Conservation (phyloP, 2,329 filamentous ascomycete species). For the Pestalotiopsis sp. region DNA sequence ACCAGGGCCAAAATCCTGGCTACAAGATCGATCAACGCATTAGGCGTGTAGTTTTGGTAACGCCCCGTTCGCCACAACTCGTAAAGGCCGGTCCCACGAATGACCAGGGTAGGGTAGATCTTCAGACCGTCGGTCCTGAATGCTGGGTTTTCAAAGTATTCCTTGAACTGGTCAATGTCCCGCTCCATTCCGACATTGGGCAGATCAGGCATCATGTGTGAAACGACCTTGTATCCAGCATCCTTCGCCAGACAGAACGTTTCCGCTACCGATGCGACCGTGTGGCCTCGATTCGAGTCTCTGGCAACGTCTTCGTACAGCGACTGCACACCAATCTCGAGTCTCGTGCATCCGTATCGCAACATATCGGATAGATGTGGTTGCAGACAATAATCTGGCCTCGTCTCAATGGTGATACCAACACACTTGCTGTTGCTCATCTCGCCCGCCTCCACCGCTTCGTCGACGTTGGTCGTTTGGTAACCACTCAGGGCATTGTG, state of each 20-base stretch:
- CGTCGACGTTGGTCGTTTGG: slow-evolving; percentile 90
- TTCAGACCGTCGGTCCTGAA: slow-evolving; percentile 97
- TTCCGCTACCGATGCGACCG: slow-evolving; percentile 90
- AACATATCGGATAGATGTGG: slow-evolving; percentile 96
- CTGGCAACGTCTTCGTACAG: slow-evolving; percentile 98
- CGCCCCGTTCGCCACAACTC: slow-evolving; percentile 96
- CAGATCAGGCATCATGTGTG: slow-evolving; percentile 99
- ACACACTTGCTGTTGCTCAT: slow-evolving; percentile 98
- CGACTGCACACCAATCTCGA: slow-evolving; percentile 95
- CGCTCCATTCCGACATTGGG: slow-evolving; percentile 99
- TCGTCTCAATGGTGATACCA: slow-evolving; percentile 96
- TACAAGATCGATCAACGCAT: slow-evolving; percentile 92
- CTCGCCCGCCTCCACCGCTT: slow-evolving; percentile 90
- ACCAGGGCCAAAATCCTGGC: slow-evolving; percentile 94
- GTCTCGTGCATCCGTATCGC: slow-evolving; percentile 91
- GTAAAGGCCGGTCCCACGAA: slow-evolving; percentile 93
- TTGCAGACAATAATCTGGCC: slow-evolving; percentile 94
- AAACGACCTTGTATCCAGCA: slow-evolving; percentile 97
- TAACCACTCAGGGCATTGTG: slow-evolving; percentile 98
- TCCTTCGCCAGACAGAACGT: slow-evolving; percentile 98
- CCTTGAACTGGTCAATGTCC: slow-evolving; percentile 93
- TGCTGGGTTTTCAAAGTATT: slow-evolving; percentile 95
- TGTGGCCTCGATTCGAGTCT: slow-evolving; percentile 96
- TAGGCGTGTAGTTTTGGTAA: slow-evolving; percentile 98
- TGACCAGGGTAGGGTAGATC: slow-evolving; percentile 97